Conservation (phyloP, 345 rosid genomes). For the Turnera subulata region DNA sequence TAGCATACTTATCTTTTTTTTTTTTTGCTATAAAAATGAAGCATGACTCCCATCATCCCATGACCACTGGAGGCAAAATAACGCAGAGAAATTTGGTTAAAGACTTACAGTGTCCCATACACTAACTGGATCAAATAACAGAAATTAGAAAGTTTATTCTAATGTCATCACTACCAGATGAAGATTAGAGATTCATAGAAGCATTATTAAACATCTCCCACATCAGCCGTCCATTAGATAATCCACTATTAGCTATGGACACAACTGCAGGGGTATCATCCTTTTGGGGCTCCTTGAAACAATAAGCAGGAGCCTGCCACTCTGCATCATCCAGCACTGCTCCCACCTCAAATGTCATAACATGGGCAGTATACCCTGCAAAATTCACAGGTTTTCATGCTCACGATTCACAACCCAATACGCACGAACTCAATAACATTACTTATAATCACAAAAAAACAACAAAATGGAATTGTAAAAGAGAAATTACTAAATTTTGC, state of each 20-base stretch:
- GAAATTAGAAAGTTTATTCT: too few species aligned
- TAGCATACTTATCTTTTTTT: too few species aligned
- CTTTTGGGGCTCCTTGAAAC: slow-evolving; percentile 31
- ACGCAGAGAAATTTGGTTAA: too few species aligned
- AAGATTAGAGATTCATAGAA: background rate
- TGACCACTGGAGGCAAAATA: too few species aligned
- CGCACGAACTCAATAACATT: too few species aligned
- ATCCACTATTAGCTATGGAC: slow-evolving; percentile 10
- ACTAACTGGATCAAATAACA: too few species aligned
- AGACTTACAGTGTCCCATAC: too few species aligned
- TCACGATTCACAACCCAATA: background rate
- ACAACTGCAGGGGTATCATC: slow-evolving; percentile 7
- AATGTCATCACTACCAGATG: too few species aligned
- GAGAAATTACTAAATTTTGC: background rate
- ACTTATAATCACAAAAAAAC: background rate
- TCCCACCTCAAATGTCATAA: slow-evolving; percentile 64
- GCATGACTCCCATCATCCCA: too few species aligned
- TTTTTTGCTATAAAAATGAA: too few species aligned
- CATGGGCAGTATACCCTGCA: slow-evolving; percentile 50
- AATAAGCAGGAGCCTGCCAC: slow-evolving; percentile 61
- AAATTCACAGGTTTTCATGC: background rate
- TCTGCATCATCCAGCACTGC: slow-evolving; percentile 51
- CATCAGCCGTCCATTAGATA: slow-evolving; percentile 10
- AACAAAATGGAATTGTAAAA: background rate
- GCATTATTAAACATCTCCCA: slow-evolving; percentile 3